Percentiles rank a stretch among this genome's conserved stretches.
Evolutionary conservation across 2,329 filamentous ascomycete genomes (phyloP).

Genomic region (Scedosporium boydii): DNA sequence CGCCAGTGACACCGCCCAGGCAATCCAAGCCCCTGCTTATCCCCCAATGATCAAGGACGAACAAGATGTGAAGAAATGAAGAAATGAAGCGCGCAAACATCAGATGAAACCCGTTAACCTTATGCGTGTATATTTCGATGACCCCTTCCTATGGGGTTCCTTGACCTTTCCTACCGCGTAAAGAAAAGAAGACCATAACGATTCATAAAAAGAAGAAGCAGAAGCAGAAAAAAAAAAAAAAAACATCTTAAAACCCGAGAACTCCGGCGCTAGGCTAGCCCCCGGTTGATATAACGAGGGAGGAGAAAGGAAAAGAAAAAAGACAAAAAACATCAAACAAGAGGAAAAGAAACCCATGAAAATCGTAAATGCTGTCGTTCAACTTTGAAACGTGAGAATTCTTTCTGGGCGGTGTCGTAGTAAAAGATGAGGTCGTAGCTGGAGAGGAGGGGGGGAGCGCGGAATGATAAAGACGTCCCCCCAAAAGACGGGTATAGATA

Average conservation of each 20-base stretch:
- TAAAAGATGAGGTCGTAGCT: too few species aligned
- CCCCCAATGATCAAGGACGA: background rate
- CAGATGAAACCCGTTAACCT: background rate
- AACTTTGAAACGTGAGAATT: background rate
- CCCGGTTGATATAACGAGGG: background rate
- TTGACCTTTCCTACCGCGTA: background rate
- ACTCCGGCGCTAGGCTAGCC: slow-evolving; percentile 3
- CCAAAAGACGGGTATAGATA: background rate
- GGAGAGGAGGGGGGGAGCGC: too few species aligned
- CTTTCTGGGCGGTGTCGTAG: background rate
- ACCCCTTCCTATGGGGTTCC: background rate
- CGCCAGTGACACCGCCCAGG: background rate
- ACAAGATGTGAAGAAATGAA: background rate
- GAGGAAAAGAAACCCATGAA: background rate
- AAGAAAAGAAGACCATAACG: background rate
- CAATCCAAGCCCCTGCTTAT: background rate
- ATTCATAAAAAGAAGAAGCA: background rate
- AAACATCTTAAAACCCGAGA: background rate
- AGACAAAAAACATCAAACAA: background rate
- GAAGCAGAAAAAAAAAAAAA: background rate
- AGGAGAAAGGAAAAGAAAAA: background rate
- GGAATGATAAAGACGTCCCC: background rate
- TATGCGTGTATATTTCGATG: background rate
- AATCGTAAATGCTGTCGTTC: background rate
- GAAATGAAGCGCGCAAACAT: background rate